Percentiles rank a stretch among this genome's conserved stretches.
phyloP scores from a whole-genome alignment of 2,329 filamentous ascomycete genomes.

The Xylaria sp. region DNA sequence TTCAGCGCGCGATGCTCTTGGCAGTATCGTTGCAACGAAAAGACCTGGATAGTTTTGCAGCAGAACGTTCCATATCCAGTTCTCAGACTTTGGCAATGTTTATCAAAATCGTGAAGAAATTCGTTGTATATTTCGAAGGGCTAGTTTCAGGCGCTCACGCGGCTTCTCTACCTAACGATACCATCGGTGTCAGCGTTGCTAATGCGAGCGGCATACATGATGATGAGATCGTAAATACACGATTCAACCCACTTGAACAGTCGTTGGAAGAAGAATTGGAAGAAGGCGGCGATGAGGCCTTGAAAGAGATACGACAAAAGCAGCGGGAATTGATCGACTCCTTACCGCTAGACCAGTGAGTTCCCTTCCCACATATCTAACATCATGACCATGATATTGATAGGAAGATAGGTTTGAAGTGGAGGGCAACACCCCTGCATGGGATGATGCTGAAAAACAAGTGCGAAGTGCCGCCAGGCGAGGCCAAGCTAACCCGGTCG shows the following conservation, averaged over 20 bases:
- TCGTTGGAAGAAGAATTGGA: conserved; percentile 83
- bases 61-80: conserved; percentile 77
- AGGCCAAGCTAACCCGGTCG: conserved; percentile 69
- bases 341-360: conserved; percentile 86
- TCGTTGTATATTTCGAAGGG: conserved; percentile 79
- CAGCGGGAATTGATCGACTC: conserved; percentile 91
- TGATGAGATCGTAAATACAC: conserved; percentile 72
- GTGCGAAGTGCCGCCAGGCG: conserved; percentile 67
- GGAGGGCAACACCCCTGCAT: conserved; percentile 68
- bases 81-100: conserved; percentile 95
- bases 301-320: conserved; percentile 77
- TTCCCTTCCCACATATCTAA: conserved; percentile 5
- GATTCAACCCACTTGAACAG: conserved; percentile 76
- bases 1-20: conserved; percentile 89
- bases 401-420: conserved; percentile 68
- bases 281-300: conserved; percentile 81
- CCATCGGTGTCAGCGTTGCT: conserved; percentile 66
- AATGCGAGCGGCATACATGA: conserved; percentile 73
- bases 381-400: conserved; percentile 27
- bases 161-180: conserved; percentile 70
- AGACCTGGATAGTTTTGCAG: conserved; percentile 80
- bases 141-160: conserved; percentile 80
- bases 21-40: conserved; percentile 92
- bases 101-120: conserved; percentile 92
- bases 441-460: conserved; percentile 79